phyloP scores from a whole-genome alignment of 164 flowering plant genomes.

The Aristolochia contorta region DNA sequence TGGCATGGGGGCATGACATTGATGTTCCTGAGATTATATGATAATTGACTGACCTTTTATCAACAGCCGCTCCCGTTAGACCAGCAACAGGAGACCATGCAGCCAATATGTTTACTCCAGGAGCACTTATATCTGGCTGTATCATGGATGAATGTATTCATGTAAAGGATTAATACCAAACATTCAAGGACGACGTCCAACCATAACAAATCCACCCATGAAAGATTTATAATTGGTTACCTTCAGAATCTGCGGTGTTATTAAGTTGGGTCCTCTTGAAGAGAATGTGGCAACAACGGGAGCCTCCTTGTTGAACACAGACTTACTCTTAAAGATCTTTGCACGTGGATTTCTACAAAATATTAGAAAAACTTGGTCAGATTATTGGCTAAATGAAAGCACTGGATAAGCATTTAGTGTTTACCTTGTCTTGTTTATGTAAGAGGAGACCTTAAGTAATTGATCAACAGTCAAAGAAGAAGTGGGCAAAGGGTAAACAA shows the following conservation, averaged over 20 bases:
- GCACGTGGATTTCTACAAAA: not conserved
- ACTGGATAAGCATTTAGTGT: not conserved
- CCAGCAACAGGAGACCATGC: conserved; percentile 34
- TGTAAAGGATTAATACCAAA: too few species aligned
- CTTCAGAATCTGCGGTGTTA: conserved; percentile 30
- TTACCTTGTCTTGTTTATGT: not conserved
- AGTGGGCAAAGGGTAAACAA: not conserved
- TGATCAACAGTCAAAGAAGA: not conserved
- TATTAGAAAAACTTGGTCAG: not conserved
- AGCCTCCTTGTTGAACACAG: conserved; percentile 16
- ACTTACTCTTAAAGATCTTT: not conserved
- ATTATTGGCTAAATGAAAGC: not conserved
- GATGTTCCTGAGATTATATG: conserved; percentile 36
- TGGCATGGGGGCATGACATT: conserved; percentile 47
- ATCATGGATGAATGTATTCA: not conserved
- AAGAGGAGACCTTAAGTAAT: not conserved
- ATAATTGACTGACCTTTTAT: conserved; percentile 22
- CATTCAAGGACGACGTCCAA: too few species aligned
- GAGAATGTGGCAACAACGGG: conserved; percentile 40
- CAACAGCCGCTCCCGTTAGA: conserved; percentile 7
- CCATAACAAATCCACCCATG: not conserved
- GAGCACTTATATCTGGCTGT: conserved; percentile 62
- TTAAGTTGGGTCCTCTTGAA: conserved; percentile 44
- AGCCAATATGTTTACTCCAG: conserved; percentile 54
- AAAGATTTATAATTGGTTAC: conserved; percentile 1